Conservation (phyloP, 495 filamentous ascomycete species). For the Trichoderma orchidacearum region DNA sequence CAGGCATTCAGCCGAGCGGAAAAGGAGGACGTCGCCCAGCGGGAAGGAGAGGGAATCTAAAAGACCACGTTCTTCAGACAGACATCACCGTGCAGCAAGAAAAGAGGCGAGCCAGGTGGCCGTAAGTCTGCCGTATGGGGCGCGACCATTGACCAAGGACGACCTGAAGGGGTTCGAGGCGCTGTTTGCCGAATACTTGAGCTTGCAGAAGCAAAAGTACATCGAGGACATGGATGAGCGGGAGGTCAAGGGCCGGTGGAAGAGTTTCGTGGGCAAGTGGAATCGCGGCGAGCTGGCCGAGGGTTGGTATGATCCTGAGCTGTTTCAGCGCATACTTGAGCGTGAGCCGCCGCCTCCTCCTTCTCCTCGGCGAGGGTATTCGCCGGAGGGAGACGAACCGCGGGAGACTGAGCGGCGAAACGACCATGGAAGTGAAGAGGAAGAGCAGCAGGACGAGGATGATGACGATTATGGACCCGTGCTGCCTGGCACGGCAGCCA, state of each 20-base stretch:
- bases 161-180: slow-evolving; percentile 50
- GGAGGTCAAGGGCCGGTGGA: slow-evolving; percentile 77
- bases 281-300: slow-evolving; percentile 85
- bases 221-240: slow-evolving; percentile 50
- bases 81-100: background rate
- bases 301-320: slow-evolving; percentile 82
- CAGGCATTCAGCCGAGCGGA: background rate
- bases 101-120: background rate
- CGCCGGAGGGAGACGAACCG: too few relatives aligned
- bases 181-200: slow-evolving; percentile 76
- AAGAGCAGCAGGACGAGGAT: slow-evolving; percentile 37
- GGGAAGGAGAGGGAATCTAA: background rate
- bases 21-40: background rate
- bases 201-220: slow-evolving; percentile 68
- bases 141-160: slow-evolving; percentile 47
- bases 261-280: slow-evolving; percentile 87
- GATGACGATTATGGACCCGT: slow-evolving; percentile 62
- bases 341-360: background rate
- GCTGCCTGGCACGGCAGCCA: slow-evolving; percentile 31
- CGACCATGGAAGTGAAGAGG: slow-evolving; percentile 11
- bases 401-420: background rate
- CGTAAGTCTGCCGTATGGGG: slow-evolving; percentile 48
- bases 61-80: background rate
- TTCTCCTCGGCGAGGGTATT: too few relatives aligned
- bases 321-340: slow-evolving; percentile 36